phyloP scores from a whole-genome alignment of 768 basidiomycete genomes.

The Boletus eberwhitei region DNA sequence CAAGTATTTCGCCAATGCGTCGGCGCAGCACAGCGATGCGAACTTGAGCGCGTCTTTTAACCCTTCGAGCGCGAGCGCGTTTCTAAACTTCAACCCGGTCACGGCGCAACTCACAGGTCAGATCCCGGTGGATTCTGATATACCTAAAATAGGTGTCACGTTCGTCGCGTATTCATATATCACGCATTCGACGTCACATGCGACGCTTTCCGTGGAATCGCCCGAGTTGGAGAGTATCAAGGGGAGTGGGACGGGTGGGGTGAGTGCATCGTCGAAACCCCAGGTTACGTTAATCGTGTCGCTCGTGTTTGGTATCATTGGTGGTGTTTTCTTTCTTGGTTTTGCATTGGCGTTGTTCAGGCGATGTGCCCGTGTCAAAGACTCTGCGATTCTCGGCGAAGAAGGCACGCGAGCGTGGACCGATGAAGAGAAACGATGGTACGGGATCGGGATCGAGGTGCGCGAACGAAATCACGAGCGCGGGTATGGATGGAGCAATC shows the following conservation, averaged over 20 bases:
- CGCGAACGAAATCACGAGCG: constrained; percentile 12
- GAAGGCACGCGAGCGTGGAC: constrained; percentile 57
- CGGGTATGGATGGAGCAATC: constrained; percentile 33
- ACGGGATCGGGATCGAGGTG: constrained; percentile 45
- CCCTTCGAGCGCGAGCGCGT: constrained; percentile 45
- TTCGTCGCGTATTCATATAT: constrained; percentile 66
- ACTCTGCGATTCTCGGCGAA: constrained; percentile 58
- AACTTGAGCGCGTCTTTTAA: constrained; percentile 54
- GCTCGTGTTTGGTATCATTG: constrained; percentile 60
- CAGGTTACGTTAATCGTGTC: constrained; percentile 56
- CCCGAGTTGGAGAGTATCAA: constrained; percentile 39
- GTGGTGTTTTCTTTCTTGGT: constrained; percentile 53
- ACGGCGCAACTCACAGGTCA: constrained; percentile 51
- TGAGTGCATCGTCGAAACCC: constrained; percentile 43
- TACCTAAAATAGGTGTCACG: constrained; percentile 44
- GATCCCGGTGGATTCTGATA: constrained; percentile 46
- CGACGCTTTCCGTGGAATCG: constrained; percentile 50
- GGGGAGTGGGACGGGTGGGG: constrained; percentile 27
- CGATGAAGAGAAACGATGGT: constrained; percentile 67
- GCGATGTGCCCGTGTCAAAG: constrained; percentile 54
- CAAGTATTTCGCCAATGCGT: constrained; percentile 52
- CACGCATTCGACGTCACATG: constrained; percentile 71
- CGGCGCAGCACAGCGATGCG: constrained; percentile 41
- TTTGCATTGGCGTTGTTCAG: constrained; percentile 54
- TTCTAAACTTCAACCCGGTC: constrained; percentile 50